Percentiles rank a stretch among this genome's conserved stretches.
Conservation (phyloP, 2,329 filamentous ascomycete species). For the Epichloe coenophiala region DNA sequence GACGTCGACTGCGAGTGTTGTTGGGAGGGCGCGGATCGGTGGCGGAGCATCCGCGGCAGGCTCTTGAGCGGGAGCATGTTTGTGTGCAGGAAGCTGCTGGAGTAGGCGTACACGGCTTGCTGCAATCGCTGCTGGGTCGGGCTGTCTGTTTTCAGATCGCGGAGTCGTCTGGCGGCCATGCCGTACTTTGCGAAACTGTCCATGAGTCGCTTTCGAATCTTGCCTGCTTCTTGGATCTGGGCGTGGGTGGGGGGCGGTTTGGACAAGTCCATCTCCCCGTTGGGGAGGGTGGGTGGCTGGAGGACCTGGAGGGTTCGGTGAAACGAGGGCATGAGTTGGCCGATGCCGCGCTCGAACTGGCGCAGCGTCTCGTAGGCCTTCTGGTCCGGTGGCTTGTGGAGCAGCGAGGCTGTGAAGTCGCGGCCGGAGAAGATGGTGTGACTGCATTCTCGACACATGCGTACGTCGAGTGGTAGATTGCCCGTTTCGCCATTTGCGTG, state of each 20-base stretch:
- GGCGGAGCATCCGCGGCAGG: constrained; percentile 50
- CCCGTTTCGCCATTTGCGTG: constrained; percentile 15
- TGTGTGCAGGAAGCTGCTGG: constrained; percentile 70
- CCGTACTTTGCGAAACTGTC: constrained; percentile 87
- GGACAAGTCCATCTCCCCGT: constrained; percentile 22
- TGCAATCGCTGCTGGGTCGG: constrained; percentile 63
- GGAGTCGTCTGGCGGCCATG: constrained; percentile 63
- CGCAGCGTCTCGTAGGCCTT: constrained; percentile 70
- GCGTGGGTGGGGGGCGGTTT: constrained; percentile 39
- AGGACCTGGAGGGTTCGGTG: constrained; percentile 62
- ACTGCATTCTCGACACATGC: constrained; percentile 86
- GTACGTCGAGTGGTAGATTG: constrained; percentile 62
- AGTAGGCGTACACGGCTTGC: constrained; percentile 68
- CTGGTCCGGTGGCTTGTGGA: constrained; percentile 58
- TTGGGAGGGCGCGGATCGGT: constrained; percentile 20
- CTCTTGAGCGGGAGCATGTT: constrained; percentile 83
- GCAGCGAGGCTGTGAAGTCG: constrained; percentile 62
- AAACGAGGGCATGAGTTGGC: constrained; percentile 68
- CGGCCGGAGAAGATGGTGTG: constrained; percentile 47
- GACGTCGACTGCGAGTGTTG: constrained; percentile 19
- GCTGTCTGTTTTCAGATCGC: constrained; percentile 62
- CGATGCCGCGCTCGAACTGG: constrained; percentile 81
- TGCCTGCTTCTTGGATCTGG: constrained; percentile 74
- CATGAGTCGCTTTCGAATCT: constrained; percentile 77
- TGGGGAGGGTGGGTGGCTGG: constrained; percentile 38